Evolutionary conservation across 257 asterid species (phyloP), one percentile per base, ranked within the genome.

Genomic region (Primulina tabacum): DNA sequence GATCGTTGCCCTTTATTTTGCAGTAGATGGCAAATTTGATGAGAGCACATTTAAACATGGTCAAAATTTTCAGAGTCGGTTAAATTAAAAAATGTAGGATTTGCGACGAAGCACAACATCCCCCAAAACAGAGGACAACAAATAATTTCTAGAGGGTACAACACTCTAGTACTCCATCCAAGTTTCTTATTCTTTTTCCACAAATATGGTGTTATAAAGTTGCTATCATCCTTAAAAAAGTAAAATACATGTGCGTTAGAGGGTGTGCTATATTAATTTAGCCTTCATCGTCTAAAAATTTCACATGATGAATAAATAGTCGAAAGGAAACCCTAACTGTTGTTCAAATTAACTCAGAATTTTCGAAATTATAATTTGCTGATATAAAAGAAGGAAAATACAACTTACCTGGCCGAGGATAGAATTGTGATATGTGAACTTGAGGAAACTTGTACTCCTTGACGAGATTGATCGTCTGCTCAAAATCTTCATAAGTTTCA

Each of bases 391-490:
- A 16, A 60, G 43, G 30, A 67, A 53, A 37, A 62, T 56, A 72
- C 62, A 67, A 73, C 84, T 68, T 75, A 92, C 98, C 98, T 38
- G 98, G 98, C 60, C 94, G 87, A 72, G 96, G 96, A 82, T 92
- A 92, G 77, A 88, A 92, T 75, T 92, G 96, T 71, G 98, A 92
- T 76, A 92, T 92, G 83, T 89, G 98, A 77, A 92, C 96, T 86
- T 86, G 98, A 75, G 96, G 79, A 73, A 92, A 79, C 80, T 86
- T 85, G 85, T 92, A 89, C 56, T 88, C 87, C 87, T 78, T 89
- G 69, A 92, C 79, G 74, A 92, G 96, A 80, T 88, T 78, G 71
- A 89, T 79, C 2, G 96, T 92, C 71, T 82, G 83, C 71, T 83
- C 89, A 82, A 89, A 92, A 78, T 92, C 92, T 83, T 82, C 96